phyloP scores from a whole-genome alignment of 2,329 filamentous ascomycete species.

The Trichoderma brevicompactum region DNA sequence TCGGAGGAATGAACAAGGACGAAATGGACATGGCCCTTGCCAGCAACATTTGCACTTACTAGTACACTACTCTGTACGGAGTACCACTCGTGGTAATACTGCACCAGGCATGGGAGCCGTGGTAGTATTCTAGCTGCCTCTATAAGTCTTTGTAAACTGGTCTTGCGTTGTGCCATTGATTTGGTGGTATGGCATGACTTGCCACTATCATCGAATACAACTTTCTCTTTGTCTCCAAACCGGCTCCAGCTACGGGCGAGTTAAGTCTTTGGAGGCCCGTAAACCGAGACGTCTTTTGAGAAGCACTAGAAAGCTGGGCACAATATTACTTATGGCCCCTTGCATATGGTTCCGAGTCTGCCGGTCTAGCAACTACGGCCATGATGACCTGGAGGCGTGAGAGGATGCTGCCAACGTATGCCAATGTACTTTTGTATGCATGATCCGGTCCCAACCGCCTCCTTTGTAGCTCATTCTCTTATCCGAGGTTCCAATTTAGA shows the following conservation, averaged over 20 bases:
- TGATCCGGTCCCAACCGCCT: too few relatives aligned
- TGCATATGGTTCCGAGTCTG: not conserved
- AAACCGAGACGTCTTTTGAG: not conserved
- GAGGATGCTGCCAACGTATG: not conserved
- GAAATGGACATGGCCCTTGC: too few relatives aligned
- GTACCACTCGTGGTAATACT: not conserved
- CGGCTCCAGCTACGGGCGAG: not conserved
- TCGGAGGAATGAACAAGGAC: too few relatives aligned
- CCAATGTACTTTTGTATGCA: not conserved
- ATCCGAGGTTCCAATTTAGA: not conserved
- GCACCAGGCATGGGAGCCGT: not conserved
- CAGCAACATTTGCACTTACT: too few relatives aligned
- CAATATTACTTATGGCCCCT: not conserved
- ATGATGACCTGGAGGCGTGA: not conserved
- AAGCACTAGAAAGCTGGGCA: not conserved
- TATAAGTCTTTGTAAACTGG: not conserved
- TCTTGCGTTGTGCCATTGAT: not conserved
- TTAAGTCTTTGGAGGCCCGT: not conserved
- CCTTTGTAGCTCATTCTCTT: not conserved
- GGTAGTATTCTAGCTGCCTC: slow-evolving; percentile 4
- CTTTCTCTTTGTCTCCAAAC: not conserved
- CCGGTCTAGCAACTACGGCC: not conserved
- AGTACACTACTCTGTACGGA: too few relatives aligned
- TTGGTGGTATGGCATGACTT: not conserved
- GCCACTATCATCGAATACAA: not conserved